Conservation (phyloP, 129 eudicot species). For the Arctium lappa region DNA sequence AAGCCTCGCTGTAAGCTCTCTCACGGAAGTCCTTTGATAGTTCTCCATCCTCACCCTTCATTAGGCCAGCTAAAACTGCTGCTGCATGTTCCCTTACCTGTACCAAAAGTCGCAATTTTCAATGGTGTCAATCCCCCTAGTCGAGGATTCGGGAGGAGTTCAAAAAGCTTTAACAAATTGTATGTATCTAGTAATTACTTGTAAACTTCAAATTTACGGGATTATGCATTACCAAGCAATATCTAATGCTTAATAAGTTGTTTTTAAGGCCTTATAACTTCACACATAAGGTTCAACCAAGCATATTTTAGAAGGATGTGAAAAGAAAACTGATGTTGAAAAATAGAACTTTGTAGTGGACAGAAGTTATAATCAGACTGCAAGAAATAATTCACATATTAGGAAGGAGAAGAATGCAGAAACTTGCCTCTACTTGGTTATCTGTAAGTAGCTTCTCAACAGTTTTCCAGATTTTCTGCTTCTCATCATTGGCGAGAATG, state of each 20-base stretch:
- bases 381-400: not conserved
- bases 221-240: not conserved
- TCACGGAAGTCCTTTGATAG: slow-evolving; percentile 70
- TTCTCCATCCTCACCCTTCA: slow-evolving; percentile 87
- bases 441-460: slow-evolving; percentile 87
- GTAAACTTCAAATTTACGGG: not conserved
- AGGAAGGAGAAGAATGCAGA: not conserved
- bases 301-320: not conserved
- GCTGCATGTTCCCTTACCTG: slow-evolving; percentile 99
- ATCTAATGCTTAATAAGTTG: not conserved
- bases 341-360: not conserved
- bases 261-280: not conserved
- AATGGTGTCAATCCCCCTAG: not conserved
- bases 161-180: not conserved
- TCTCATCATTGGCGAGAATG: slow-evolving; percentile 59
- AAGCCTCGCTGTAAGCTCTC: slow-evolving; percentile 81
- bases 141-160: not conserved
- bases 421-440: slow-evolving; percentile 88
- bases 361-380: not conserved
- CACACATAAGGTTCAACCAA: not conserved
- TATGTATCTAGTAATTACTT: not conserved
- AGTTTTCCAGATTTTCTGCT: slow-evolving; percentile 72
- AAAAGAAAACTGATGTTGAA: not conserved
- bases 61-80: slow-evolving; percentile 95
- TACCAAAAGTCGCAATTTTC: slow-evolving; percentile 3